Evolutionary conservation across 2,329 filamentous ascomycete species (phyloP).

Genomic region (Exophiala sp.): DNA sequence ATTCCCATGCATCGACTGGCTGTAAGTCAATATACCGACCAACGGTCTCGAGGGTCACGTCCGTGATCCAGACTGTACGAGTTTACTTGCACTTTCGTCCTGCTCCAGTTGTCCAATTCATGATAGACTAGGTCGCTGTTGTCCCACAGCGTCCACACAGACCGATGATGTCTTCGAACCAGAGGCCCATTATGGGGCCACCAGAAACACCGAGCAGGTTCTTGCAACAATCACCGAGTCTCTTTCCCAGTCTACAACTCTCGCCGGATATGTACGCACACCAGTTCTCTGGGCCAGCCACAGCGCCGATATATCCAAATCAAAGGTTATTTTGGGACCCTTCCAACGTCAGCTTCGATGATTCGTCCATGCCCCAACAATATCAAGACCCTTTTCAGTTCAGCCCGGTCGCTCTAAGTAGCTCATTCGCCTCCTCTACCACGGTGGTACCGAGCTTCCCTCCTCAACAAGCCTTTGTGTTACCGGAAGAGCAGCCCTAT

Average conservation of each 20-base stretch:
- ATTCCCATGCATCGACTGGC: background rate
- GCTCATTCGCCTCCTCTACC: constrained; percentile 25
- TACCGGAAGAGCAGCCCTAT: constrained; percentile 23
- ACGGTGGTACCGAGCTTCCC: constrained; percentile 24
- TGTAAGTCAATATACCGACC: background rate
- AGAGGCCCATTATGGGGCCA: constrained; percentile 33
- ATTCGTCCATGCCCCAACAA: constrained; percentile 17
- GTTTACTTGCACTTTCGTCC: no score
- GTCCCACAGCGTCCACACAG: no score
- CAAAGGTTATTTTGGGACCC: constrained; percentile 51
- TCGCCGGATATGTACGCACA: constrained; percentile 56
- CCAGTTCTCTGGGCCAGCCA: constrained; percentile 47
- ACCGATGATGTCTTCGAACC: constrained; percentile 20
- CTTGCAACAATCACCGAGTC: constrained; percentile 41
- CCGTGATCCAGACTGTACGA: background rate
- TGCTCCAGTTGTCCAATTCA: no score
- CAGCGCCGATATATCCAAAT: constrained; percentile 57
- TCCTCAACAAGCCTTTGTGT: constrained; percentile 3
- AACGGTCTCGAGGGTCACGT: background rate
- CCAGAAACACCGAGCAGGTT: constrained; percentile 46
- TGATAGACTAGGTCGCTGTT: no score
- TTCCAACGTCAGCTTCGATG: constrained; percentile 17
- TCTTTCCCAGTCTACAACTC: constrained; percentile 54
- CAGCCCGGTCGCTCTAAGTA: constrained; percentile 18
- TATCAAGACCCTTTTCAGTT: constrained; percentile 25